A percentile compares a stretch with the other conserved stretches of the same genome.
Conservation (phyloP, 192 early-diverging fungal genomes). For the Thamnidium elegans region DNA sequence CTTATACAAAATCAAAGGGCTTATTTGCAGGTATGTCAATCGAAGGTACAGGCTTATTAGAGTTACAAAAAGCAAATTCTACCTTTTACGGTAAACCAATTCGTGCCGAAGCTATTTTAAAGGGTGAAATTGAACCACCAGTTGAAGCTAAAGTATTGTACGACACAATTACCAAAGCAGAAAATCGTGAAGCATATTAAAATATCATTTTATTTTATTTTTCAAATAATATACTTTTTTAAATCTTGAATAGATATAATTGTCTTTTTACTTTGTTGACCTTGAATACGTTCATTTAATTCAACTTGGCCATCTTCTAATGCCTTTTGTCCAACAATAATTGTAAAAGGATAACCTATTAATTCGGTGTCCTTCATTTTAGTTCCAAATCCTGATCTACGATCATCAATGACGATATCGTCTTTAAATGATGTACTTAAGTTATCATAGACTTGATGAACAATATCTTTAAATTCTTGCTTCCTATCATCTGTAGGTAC, state of each 20-base stretch:
- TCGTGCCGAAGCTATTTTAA: constrained; percentile 75
- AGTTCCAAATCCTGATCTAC: constrained; percentile 65
- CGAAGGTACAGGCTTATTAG: constrained; percentile 81
- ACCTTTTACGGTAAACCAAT: constrained; percentile 74
- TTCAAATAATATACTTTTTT: background rate
- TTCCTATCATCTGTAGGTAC: constrained; percentile 55
- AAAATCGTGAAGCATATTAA: constrained; percentile 41
- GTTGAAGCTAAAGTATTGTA: constrained; percentile 73
- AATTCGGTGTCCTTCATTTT: constrained; percentile 80
- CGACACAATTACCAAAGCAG: constrained; percentile 59
- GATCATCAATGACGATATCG: constrained; percentile 71
- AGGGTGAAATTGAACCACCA: constrained; percentile 66
- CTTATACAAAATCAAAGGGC: constrained; percentile 86
- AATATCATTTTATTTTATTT: background rate
- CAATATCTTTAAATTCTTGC: constrained; percentile 25
- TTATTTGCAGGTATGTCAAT: constrained; percentile 81
- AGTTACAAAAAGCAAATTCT: constrained; percentile 81
- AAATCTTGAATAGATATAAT: constrained; percentile 10
- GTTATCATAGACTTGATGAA: constrained; percentile 44
- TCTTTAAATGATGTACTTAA: constrained; percentile 29
- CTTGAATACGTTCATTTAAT: constrained; percentile 41
- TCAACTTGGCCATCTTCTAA: constrained; percentile 43
- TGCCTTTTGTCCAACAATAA: constrained; percentile 70
- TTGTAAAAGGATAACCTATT: constrained; percentile 77
- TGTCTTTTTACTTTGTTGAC: constrained; percentile 12